Conservation (phyloP, 2,329 filamentous ascomycete species). For the Arthroderma sp. region DNA sequence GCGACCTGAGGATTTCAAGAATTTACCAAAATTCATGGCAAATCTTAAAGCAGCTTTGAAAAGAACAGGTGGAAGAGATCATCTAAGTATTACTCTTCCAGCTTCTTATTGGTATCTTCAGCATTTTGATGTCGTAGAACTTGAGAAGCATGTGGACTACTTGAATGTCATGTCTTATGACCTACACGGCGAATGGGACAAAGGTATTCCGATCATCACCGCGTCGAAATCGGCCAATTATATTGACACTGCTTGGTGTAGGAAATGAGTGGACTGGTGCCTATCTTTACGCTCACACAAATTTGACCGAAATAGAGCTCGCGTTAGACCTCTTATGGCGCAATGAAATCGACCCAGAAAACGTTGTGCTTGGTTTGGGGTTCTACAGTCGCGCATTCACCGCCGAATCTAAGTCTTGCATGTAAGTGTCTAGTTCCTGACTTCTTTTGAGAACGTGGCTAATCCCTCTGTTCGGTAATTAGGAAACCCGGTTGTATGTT, state of each 20-base stretch:
- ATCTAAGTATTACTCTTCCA: slow-evolving; percentile 11
- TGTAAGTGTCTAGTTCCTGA: background rate
- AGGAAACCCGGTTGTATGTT: slow-evolving; percentile 15
- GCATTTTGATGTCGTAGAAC: slow-evolving; percentile 2
- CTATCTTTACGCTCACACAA: slow-evolving; percentile 27
- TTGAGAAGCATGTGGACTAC: background rate
- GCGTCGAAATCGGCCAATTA: background rate
- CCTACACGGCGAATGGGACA: slow-evolving; percentile 1
- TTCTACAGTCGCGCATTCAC: slow-evolving; percentile 36
- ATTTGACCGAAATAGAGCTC: slow-evolving; percentile 31
- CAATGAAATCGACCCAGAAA: slow-evolving; percentile 25
- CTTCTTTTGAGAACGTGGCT: too few species aligned
- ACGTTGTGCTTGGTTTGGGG: slow-evolving; percentile 36
- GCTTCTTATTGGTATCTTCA: slow-evolving; percentile 6
- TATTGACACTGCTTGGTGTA: background rate
- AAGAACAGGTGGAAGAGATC: slow-evolving; percentile 7
- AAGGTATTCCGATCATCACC: background rate
- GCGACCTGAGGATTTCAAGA: slow-evolving; percentile 20
- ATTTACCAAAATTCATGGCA: slow-evolving; percentile 17
- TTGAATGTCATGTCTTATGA: slow-evolving; percentile 7
- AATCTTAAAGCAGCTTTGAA: slow-evolving; percentile 10
- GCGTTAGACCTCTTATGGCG: slow-evolving; percentile 30
- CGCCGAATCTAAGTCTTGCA: slow-evolving; percentile 1
- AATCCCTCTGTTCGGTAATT: background rate
- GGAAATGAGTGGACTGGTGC: slow-evolving; percentile 3